Percentiles rank a stretch among this genome's conserved stretches.
phyloP scores from a whole-genome alignment of 2,329 filamentous ascomycete species.

The Aspergillus awamori region DNA sequence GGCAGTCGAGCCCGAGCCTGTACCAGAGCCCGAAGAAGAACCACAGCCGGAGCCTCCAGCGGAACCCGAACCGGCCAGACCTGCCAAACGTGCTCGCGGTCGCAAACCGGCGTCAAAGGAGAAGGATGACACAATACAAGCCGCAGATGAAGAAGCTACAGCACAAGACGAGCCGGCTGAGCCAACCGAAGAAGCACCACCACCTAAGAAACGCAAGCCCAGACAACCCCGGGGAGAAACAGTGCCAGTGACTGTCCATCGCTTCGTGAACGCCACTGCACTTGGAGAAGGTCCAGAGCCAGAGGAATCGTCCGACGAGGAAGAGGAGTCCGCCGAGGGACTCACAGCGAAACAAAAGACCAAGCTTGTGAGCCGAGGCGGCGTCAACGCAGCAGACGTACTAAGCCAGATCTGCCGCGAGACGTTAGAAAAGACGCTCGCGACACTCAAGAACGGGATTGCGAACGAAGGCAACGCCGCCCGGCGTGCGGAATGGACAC shows the following conservation, averaged over 20 bases:
- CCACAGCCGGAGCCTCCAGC: conserved; percentile 14
- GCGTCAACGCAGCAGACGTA: conserved; percentile 56
- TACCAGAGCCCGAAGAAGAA: conserved; percentile 16
- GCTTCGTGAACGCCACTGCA: conserved; percentile 39
- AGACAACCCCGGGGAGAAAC: conserved; percentile 40
- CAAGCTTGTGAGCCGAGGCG: conserved; percentile 45
- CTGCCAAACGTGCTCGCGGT: conserved; percentile 20
- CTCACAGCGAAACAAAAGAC: conserved; percentile 34
- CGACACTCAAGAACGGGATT: conserved; percentile 45
- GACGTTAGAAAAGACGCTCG: conserved; percentile 50
- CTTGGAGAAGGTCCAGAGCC: conserved; percentile 26
- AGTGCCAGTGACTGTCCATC: conserved; percentile 46
- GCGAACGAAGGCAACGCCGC: conserved; percentile 44
- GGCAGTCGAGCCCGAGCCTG: conserved; percentile 13
- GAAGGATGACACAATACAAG: conserved; percentile 15
- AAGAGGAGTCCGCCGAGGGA: conserved; percentile 35
- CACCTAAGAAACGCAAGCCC: conserved; percentile 26
- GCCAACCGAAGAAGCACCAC: conserved; percentile 15
- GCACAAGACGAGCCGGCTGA: conserved; percentile 5
- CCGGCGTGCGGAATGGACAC: conserved; percentile 44
- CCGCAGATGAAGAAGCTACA: not conserved
- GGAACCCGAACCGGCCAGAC: conserved; percentile 2
- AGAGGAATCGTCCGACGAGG: conserved; percentile 29
- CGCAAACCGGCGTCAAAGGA: conserved; percentile 13
- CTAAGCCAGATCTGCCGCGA: conserved; percentile 55